Evolutionary conservation across 441 rosid species (phyloP).

Genomic region (Arabidopsis lyrata): DNA sequence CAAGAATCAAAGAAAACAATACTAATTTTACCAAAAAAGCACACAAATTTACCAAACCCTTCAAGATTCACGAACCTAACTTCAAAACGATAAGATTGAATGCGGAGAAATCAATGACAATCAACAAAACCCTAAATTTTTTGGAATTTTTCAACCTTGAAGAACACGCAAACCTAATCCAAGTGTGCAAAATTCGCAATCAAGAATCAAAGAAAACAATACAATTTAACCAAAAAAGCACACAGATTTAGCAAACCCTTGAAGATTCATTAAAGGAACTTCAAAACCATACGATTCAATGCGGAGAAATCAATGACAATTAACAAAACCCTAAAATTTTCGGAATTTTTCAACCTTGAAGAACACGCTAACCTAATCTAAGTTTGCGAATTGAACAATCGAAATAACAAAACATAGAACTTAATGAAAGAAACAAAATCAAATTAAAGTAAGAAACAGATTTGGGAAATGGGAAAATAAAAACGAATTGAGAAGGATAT

Average conservation of each 20-base stretch:
- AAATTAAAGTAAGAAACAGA: slow-evolving; percentile 13
- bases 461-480: background rate
- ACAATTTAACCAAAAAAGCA: no score
- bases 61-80: no score
- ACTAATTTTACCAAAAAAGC: background rate
- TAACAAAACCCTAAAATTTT: slow-evolving; percentile 9
- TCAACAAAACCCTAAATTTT: slow-evolving; percentile 6
- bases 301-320: background rate
- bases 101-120: background rate
- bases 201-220: no score
- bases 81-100: background rate
- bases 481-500: slow-evolving; percentile 34
- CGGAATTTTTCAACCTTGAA: slow-evolving; percentile 15
- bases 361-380: slow-evolving; percentile 2
- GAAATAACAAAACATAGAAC: background rate
- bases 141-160: no score
- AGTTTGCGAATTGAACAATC: background rate
- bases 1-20: slow-evolving; percentile 50
- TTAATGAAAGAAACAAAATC: background rate
- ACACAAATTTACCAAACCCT: slow-evolving; percentile 3
- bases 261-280: background rate
- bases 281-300: background rate
- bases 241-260: no score
- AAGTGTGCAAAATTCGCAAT: no score
- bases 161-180: no score